These are phyloP conservation scores for Vigna radiata DNA, from an alignment of 306 rosid species.

Conservation along the genomic window DNA sequence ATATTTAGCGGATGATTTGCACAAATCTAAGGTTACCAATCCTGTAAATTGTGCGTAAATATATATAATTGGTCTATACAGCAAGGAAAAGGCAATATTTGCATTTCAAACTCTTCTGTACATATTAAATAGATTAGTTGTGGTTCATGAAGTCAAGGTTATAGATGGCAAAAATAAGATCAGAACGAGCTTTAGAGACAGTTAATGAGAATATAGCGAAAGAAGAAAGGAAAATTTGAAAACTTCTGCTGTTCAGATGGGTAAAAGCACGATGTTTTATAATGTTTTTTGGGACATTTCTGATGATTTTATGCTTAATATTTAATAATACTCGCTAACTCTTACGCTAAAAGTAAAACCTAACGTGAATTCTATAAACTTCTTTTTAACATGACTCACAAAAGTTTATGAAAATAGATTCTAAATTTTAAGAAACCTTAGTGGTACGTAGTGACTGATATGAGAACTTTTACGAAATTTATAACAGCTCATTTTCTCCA, in stretches of 20 bases:
- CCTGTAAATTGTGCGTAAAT: not conserved
- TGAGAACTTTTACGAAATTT: no score
- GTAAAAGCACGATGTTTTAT: not conserved
- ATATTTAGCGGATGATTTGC: not conserved
- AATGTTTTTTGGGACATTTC: constrained; percentile 20
- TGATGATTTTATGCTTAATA: not conserved
- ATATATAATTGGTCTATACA: not conserved
- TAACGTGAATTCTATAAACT: not conserved
- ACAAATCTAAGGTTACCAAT: not conserved
- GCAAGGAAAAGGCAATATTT: not conserved
- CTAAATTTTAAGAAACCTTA: not conserved
- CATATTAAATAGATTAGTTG: not conserved
- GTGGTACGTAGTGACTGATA: not conserved
- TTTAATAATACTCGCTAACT: no score
- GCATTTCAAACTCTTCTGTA: not conserved
- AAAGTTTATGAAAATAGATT: no score
- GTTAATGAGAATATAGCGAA: not conserved
- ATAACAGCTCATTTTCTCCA: not conserved
- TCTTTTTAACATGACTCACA: not conserved
- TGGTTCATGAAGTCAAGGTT: constrained; percentile 1
- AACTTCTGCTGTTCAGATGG: constrained; percentile 2
- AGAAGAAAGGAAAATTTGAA: constrained; percentile 1
- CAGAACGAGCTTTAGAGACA: not conserved
- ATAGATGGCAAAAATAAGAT: not conserved
- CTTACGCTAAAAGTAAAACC: no score